These are phyloP conservation scores for Cladosporium oxysporum DNA, from an alignment of 2,329 filamentous ascomycete species.

Conservation along the genomic window DNA sequence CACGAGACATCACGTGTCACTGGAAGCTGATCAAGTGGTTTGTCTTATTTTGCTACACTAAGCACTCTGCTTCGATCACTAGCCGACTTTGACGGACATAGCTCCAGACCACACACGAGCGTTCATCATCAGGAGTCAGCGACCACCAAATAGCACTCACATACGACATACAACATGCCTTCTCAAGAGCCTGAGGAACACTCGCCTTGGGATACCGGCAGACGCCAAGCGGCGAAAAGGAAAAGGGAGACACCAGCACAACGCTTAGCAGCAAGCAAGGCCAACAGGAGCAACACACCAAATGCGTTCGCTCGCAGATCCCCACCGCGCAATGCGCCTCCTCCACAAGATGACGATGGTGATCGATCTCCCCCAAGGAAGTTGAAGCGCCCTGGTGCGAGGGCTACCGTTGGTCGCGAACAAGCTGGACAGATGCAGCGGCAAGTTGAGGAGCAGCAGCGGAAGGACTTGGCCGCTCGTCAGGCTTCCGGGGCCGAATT, in stretches of 20 bases:
- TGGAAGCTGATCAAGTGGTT: background rate
- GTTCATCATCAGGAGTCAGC: background rate
- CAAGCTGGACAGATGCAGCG: constrained; percentile 59
- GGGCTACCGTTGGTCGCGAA: constrained; percentile 65
- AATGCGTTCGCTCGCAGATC: constrained; percentile 37
- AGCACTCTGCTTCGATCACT: background rate
- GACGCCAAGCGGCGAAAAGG: constrained; percentile 30
- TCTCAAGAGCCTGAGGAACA: constrained; percentile 25
- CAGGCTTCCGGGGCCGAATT: constrained; percentile 58
- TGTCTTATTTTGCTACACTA: background rate
- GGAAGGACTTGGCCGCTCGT: constrained; percentile 55
- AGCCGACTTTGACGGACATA: background rate
- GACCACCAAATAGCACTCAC: background rate
- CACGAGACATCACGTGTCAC: background rate
- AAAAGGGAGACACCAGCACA: constrained; percentile 35
- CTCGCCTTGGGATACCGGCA: constrained; percentile 25
- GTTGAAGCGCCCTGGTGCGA: constrained; percentile 41
- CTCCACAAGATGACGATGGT: constrained; percentile 24
- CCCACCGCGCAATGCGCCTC: constrained; percentile 31
- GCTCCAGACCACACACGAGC: background rate
- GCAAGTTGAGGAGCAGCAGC: constrained; percentile 44
- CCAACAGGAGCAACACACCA: constrained; percentile 31
- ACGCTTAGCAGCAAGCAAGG: constrained; percentile 29
- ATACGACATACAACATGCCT: constrained; percentile 23
- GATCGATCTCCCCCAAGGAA: constrained; percentile 39